A percentile compares a stretch with the other conserved stretches of the same genome.
Evolutionary conservation across 2,329 filamentous ascomycete genomes (phyloP).

Genomic region (Exophiala xenobiotica): DNA sequence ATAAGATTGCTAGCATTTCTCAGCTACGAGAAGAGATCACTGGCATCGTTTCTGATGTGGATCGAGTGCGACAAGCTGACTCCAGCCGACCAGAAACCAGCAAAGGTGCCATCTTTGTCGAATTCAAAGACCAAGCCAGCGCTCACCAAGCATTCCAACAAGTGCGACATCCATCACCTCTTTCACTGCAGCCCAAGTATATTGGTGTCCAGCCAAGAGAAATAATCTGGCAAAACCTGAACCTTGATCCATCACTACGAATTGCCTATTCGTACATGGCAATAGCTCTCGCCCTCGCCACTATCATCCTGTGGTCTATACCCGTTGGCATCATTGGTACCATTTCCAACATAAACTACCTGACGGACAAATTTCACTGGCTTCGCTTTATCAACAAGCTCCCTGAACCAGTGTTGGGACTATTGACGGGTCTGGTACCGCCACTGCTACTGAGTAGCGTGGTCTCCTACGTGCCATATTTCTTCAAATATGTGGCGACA

Average conservation of each 20-base stretch:
- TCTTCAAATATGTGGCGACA: constrained; percentile 80
- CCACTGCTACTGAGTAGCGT: constrained; percentile 71
- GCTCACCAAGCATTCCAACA: constrained; percentile 80
- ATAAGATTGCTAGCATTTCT: constrained; percentile 38
- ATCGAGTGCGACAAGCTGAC: constrained; percentile 43
- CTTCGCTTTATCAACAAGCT: constrained; percentile 73
- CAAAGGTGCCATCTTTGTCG: constrained; percentile 76
- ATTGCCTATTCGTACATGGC: constrained; percentile 66
- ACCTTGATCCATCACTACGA: constrained; percentile 61
- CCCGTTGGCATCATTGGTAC: constrained; percentile 75
- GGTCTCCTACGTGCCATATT: constrained; percentile 82
- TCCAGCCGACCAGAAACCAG: constrained; percentile 4
- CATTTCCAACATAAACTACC: constrained; percentile 80
- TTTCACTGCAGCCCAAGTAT: constrained; percentile 80
- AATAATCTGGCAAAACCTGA: constrained; percentile 83
- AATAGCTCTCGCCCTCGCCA: constrained; percentile 67
- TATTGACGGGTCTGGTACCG: constrained; percentile 81
- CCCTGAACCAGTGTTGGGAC: constrained; percentile 68
- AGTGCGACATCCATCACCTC: constrained; percentile 52
- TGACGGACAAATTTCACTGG: constrained; percentile 56
- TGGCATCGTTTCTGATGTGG: constrained; percentile 68
- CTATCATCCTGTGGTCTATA: constrained; percentile 85
- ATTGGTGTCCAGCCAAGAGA: constrained; percentile 80
- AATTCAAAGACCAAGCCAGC: constrained; percentile 77
- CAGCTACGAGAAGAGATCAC: constrained; percentile 76